Base-by-base conservation (phyloP, 495 filamentous ascomycete species). In the Xylaria sp. region DNA sequence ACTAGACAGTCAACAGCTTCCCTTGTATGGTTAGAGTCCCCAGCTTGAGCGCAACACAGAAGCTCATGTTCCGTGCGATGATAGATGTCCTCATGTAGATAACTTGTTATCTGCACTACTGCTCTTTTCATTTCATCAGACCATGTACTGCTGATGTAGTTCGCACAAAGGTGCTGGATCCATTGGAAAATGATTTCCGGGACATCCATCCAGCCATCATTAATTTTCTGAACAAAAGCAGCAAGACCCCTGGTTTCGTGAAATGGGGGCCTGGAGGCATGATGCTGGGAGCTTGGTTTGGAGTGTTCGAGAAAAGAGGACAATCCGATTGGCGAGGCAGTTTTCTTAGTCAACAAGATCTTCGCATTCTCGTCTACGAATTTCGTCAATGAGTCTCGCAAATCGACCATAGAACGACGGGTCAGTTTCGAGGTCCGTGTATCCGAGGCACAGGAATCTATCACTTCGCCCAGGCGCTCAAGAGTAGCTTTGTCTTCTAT, bases 281-380 rank as follows among this genome's bases (percentile, higher is more conserved):
- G 75, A 69, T 88, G 88, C 73, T 86, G 85, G 12, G 85, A 80
- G 14, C 87, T 85, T 15, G 89, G 86, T 66, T 91, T 93, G 1
- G 93, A 90, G 74, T 95, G 90, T 63, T 94, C 93, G 6, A 95
- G 85, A 71, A 97, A 96, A 5, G 92, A 89, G 17, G 91, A 87
- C 12, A 95, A 81, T 26, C 82, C 82, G 5, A 85, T 76, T 41
- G 82, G 68, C 2, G 84, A 76, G 0, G 75, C 68, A 26, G 84
- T 82, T 59, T 80, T 81, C 64, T 84, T 83, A 66, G 72, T 82
- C 17, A 86, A 62, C 11, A 86, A 67, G 0, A 85, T 76, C 40
- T 79, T 78, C 1, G 82, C 83, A 2, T 71, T 77, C 19, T 85
- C 80, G 11, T 84, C 82, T 50, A 82, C 78, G 53, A 85, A 86